These are phyloP conservation scores for Phytophthora nicotianae DNA, from an alignment of 352 stramenopile genomes.

Conservation along the genomic window DNA sequence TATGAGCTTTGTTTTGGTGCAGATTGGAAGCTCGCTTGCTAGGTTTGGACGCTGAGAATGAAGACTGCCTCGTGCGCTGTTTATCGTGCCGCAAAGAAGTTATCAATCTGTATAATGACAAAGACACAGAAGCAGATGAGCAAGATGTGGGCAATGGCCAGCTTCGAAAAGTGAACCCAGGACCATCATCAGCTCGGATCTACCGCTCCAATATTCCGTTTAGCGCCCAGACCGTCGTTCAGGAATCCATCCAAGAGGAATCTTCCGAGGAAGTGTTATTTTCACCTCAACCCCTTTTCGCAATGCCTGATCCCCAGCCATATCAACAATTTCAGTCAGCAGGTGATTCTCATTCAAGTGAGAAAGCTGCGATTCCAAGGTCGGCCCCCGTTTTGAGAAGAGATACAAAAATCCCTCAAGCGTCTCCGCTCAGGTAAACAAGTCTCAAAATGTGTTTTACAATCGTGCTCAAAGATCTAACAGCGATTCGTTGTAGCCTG, in stretches of 20 bases:
- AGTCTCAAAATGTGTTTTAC: neutral
- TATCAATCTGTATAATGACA: constrained; percentile 25
- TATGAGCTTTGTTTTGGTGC: neutral
- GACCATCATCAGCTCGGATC: constrained; percentile 51
- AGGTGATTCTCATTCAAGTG: constrained; percentile 27
- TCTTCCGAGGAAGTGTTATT: constrained; percentile 3
- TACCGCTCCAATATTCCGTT: constrained; percentile 74
- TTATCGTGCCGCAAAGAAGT: constrained; percentile 79
- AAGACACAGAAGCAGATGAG: constrained; percentile 20
- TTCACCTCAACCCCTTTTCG: neutral
- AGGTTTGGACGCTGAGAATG: constrained; percentile 48
- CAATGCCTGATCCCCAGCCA: constrained; percentile 6
- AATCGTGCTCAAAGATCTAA: neutral
- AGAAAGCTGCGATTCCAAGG: constrained; percentile 31
- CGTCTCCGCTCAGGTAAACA: constrained; percentile 39
- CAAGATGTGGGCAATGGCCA: constrained; percentile 22
- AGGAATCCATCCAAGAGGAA: constrained; percentile 33
- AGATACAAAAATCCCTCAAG: constrained; percentile 17
- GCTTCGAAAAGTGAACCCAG: constrained; percentile 58
- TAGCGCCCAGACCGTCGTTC: constrained; percentile 41
- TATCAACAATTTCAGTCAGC: constrained; percentile 30
- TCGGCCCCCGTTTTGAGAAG: constrained; percentile 21
- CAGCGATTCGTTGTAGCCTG: constrained; percentile 10
- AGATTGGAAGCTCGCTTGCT: constrained; percentile 64
- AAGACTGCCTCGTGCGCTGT: constrained; percentile 74